phyloP scores from a whole-genome alignment of 345 rosid species.

The Aquilaria yunnanensis region DNA sequence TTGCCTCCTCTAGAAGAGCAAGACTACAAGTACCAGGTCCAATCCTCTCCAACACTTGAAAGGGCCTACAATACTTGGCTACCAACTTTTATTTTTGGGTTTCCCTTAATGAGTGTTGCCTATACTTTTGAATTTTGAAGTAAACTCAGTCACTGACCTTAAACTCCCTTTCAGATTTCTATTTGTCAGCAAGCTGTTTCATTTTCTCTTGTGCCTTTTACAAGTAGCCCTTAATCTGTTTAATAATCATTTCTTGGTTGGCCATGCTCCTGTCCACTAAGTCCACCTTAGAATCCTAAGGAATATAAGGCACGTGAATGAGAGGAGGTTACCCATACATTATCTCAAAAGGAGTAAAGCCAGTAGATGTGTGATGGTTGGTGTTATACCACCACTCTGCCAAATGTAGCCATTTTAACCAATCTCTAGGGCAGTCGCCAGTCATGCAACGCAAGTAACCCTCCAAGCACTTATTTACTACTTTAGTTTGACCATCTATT shows the following conservation, averaged over 20 bases:
- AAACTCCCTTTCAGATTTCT: neutral
- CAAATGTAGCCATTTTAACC: neutral
- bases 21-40: neutral
- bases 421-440: neutral
- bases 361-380: neutral
- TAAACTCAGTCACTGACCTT: neutral
- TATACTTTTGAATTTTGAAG: neutral
- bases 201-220: neutral
- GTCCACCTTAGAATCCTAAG: neutral
- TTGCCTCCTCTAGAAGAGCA: neutral
- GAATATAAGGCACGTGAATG: neutral
- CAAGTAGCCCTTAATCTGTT: neutral
- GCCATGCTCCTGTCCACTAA: neutral
- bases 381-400: slow-evolving; percentile 1
- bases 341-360: neutral
- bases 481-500: neutral
- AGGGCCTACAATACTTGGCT: neutral
- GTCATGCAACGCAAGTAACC: no score
- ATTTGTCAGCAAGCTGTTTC: neutral
- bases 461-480: no score
- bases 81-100: neutral
- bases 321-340: neutral
- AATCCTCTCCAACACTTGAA: neutral
- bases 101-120: neutral
- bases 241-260: neutral